These are phyloP conservation scores for Vitis cinerea DNA, from an alignment of 164 flowering plant genomes.

Conservation along the genomic window DNA sequence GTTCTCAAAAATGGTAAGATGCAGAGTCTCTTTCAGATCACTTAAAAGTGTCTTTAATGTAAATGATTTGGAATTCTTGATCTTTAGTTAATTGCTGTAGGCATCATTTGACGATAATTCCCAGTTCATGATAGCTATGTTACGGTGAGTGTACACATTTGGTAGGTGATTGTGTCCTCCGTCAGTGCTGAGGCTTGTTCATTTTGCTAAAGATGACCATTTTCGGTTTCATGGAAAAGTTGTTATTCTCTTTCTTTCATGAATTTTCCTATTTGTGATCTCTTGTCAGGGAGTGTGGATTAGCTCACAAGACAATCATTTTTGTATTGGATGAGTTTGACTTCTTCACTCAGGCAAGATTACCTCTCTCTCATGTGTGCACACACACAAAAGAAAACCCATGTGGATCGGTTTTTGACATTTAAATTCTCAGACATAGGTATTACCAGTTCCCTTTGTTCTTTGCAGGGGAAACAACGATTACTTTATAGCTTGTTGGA, in stretches of 20 bases:
- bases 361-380: neutral
- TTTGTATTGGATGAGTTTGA: slow-evolving; percentile 95
- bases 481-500: slow-evolving; percentile 91
- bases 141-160: slow-evolving; percentile 52
- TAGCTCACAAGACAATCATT: slow-evolving; percentile 87
- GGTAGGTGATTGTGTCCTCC: neutral
- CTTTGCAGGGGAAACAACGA: slow-evolving; percentile 86
- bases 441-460: neutral
- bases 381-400: too few species aligned
- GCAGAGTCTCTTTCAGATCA: slow-evolving; percentile 7
- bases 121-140: slow-evolving; percentile 78
- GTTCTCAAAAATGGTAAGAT: slow-evolving; percentile 84
- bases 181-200: too few species aligned
- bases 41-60: slow-evolving; percentile 8
- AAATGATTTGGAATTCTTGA: slow-evolving; percentile 5
- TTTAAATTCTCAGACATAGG: neutral
- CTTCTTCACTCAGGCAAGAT: slow-evolving; percentile 78
- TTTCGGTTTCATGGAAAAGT: neutral
- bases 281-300: slow-evolving; percentile 77
- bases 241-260: neutral
- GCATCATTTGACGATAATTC: slow-evolving; percentile 96
- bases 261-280: slow-evolving; percentile 4
- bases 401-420: too few species aligned
- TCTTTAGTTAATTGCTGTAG: slow-evolving; percentile 34
- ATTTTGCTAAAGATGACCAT: too few species aligned